A percentile compares a stretch with the other conserved stretches of the same genome.
These are phyloP conservation scores for Zea luxurians DNA, from an alignment of 176 grass and related monocot species.

Conservation along the genomic window DNA sequence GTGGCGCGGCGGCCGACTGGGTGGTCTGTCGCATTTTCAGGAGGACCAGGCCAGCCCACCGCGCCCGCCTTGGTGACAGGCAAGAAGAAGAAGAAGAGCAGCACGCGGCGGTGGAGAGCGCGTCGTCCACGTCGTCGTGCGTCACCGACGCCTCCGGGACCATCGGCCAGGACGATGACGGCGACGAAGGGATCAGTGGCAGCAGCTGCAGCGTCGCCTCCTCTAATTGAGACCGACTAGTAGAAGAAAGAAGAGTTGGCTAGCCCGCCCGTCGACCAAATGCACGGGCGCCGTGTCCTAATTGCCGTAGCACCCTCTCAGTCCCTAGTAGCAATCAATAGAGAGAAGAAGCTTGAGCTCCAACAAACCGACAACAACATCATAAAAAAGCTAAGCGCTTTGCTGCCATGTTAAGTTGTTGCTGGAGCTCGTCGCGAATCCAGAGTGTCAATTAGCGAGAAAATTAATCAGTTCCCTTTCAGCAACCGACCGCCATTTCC, in stretches of 20 bases:
- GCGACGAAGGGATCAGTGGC: slow-evolving; percentile 1
- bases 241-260: slow-evolving; percentile 30
- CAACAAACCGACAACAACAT: neutral
- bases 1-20: slow-evolving; percentile 38
- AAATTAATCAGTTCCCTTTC: slow-evolving; percentile 13
- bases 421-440: slow-evolving; percentile 28
- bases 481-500: neutral
- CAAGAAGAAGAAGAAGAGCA: neutral
- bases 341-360: slow-evolving; percentile 20
- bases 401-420: neutral
- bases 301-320: slow-evolving; percentile 33
- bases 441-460: slow-evolving; percentile 8
- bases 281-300: slow-evolving; percentile 37
- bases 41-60: slow-evolving; percentile 30
- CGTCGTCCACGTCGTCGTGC: slow-evolving; percentile 44
- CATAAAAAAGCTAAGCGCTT: neutral
- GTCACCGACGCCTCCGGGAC: slow-evolving; percentile 41
- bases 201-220: slow-evolving; percentile 12
- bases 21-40: slow-evolving; percentile 79
- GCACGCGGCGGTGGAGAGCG: neutral
- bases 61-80: neutral
- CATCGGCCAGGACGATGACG: neutral
- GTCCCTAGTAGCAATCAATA: slow-evolving; percentile 14
- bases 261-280: slow-evolving; percentile 27
- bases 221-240: slow-evolving; percentile 16